Percentiles rank a stretch among this genome's conserved stretches.
Evolutionary conservation across 2,329 filamentous ascomycete species (phyloP).

Genomic region (Boeremia lycopersici): DNA sequence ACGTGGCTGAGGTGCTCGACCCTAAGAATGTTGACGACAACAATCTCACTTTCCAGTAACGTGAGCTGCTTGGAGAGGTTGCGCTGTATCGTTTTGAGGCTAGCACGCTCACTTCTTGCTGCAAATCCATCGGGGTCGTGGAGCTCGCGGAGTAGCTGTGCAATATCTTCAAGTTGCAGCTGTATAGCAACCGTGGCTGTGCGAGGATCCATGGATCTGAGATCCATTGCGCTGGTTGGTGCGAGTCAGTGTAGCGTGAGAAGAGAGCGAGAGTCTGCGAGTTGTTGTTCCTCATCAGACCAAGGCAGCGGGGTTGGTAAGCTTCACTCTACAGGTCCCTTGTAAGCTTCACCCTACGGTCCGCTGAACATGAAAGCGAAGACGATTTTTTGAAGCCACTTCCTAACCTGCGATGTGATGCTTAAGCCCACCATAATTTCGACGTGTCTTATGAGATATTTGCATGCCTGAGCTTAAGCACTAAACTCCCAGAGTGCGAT

Average conservation of each 20-base stretch:
- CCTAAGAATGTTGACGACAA: conserved; percentile 19
- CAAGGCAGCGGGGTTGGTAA: no score
- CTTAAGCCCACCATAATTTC: no score
- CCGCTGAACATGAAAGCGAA: no score
- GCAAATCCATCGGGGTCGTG: background rate
- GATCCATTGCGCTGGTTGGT: background rate
- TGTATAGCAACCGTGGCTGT: conserved; percentile 22
- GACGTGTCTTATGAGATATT: no score
- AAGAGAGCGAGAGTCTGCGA: background rate
- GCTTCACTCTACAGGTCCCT: no score
- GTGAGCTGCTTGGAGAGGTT: conserved; percentile 10
- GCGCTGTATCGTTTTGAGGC: conserved; percentile 2
- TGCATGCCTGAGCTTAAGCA: no score
- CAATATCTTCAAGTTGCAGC: conserved; percentile 16
- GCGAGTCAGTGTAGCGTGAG: background rate
- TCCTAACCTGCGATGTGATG: no score
- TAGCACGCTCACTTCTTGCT: conserved; percentile 5
- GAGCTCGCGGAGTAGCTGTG: background rate
- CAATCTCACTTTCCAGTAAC: conserved; percentile 16
- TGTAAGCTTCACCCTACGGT: no score
- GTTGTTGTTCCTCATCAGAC: background rate
- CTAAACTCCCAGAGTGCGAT: no score
- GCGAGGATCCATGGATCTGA: conserved; percentile 16
- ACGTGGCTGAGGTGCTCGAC: conserved; percentile 11
- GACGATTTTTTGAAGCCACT: no score